Evolutionary conservation across 1,284 basidiomycete genomes (phyloP), one percentile per base, ranked within the genome.

Genomic region (Tylopilus sp.): DNA sequence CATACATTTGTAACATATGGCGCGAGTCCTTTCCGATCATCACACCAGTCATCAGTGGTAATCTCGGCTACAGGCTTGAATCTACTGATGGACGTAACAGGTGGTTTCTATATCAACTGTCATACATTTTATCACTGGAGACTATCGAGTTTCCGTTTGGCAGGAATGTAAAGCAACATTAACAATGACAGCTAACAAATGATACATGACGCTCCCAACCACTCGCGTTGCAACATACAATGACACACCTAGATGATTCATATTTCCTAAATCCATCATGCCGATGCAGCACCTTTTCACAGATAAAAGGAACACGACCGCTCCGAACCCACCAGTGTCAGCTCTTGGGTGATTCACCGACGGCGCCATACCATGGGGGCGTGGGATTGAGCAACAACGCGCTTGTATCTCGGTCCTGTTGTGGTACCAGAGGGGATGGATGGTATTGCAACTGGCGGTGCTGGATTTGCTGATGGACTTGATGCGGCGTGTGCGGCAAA

Each of bases 391-490:
- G 60, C 7, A 64, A 41, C 52, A 73, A 62, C 29, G n/a, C 0
- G 16, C 60, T 61, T 22, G 65, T 57, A 56, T 68, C 64, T 39
- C 55, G 26, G 26, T 29, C 33, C 36, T 61, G 60, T 22, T 62
- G 61, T 24, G n/a, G n/a, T n/a, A 49, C 18, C 6, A 39, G 62
- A 7, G 44, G 19, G 0, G 60, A 54, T 10, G 18, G 16, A 4
- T 62, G 36, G 33, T 74, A 74, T 2, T 62, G 70, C 16, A 74
- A 8, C 12, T 71, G 72, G 10, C 60, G 72, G 29, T 72, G 68
- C 10, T 69, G 70, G 7, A 74, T 73, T 8, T 74, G 66, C 1
- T 72, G 70, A 26, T 71, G 66, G 32, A 74, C 38, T 16, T 74
- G 70, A 38, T 71, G 63, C 6, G 72, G 71, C 9, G 72, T 74